Base-by-base conservation (phyloP, 345 rosid genomes). In the Garcia nutans region DNA sequence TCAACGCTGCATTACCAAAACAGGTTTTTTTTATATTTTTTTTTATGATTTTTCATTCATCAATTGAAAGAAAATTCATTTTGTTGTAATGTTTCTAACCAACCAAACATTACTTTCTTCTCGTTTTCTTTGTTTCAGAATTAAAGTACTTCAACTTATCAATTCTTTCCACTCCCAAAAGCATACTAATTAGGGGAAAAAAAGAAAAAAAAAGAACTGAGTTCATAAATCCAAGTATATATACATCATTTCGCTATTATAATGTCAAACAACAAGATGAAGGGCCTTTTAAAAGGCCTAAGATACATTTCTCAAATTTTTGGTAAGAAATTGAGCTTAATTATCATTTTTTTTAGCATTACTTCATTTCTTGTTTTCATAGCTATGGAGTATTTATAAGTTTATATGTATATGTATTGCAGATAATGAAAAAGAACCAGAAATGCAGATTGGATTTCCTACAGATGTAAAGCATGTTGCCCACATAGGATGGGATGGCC, bases 381-480 rank as follows among this genome's bases (percentile, higher is more conserved):
- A 41, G 45, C 23, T 19, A 37, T 12, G 22, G 10, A 37, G 41
- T 4, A 37, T 37, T 37, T 37, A 37, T 37, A 37, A 37, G 31
- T 37, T 37, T 37, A 60, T 23, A 10, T n/a, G n/a, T n/a, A n/a
- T n/a, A n/a, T n/a, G n/a, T 85, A 64, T 75, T 84, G 84, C 81
- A 90, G 96, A 92, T 15, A 84, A 89, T 75, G 97, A 82, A 74
- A 88, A 91, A 77, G 95, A 94, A 78, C 82, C 87, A 66, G 97
- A 94, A 70, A 91, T 94, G 87, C 79, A 85, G 74, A 94, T 94
- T 68, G 98, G 98, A 58, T 59, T 33, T 68, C 98, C 98, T 58
- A 94, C 98, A 8, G 97, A 94, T 68, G 97, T 94, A 79, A 94
- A 92, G 80, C 98, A 94, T 77, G 93, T 94, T 10, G 92, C 98